Conservation (phyloP, 352 stramenopile genomes). For the Phytophthora tubulina region DNA sequence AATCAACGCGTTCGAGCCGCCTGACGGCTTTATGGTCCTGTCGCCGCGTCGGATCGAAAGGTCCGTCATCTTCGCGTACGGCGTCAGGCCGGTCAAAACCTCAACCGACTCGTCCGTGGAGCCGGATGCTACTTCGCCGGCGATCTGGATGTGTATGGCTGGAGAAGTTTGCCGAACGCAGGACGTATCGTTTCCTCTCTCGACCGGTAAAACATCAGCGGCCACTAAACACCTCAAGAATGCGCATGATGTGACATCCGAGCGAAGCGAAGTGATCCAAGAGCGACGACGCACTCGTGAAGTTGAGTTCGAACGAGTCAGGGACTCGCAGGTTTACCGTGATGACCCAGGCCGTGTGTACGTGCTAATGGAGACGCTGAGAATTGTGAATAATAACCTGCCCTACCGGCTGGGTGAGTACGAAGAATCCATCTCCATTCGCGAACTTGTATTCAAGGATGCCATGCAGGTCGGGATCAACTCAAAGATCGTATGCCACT, state of each 20-base stretch:
- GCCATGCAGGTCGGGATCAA: slow-evolving; percentile 9
- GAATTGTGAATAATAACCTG: slow-evolving; percentile 23
- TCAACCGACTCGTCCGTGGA: neutral
- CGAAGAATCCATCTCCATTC: slow-evolving; percentile 18
- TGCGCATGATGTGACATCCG: slow-evolving; percentile 4
- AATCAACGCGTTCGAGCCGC: slow-evolving; percentile 19
- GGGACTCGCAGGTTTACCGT: slow-evolving; percentile 9
- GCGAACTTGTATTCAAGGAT: slow-evolving; percentile 22
- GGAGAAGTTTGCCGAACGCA: neutral
- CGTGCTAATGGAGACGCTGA: slow-evolving; percentile 15
- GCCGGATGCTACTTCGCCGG: neutral
- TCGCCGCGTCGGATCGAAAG: slow-evolving; percentile 10
- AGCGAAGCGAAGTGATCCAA: slow-evolving; percentile 4
- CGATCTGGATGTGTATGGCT: slow-evolving; percentile 20
- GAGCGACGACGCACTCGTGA: too few species aligned
- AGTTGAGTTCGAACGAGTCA: slow-evolving; percentile 12
- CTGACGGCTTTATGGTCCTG: slow-evolving; percentile 12
- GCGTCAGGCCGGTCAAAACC: slow-evolving; percentile 5
- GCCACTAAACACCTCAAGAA: slow-evolving; percentile 22
- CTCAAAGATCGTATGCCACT: slow-evolving; percentile 2
- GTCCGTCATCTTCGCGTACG: slow-evolving; percentile 17
- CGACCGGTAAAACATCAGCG: slow-evolving; percentile 14
- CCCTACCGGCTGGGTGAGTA: slow-evolving; percentile 14
- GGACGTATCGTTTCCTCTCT: slow-evolving; percentile 4
- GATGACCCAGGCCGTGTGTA: slow-evolving; percentile 10